These are phyloP conservation scores for Eutrema heterophyllum DNA, from an alignment of 345 rosid genomes.

Conservation along the genomic window DNA sequence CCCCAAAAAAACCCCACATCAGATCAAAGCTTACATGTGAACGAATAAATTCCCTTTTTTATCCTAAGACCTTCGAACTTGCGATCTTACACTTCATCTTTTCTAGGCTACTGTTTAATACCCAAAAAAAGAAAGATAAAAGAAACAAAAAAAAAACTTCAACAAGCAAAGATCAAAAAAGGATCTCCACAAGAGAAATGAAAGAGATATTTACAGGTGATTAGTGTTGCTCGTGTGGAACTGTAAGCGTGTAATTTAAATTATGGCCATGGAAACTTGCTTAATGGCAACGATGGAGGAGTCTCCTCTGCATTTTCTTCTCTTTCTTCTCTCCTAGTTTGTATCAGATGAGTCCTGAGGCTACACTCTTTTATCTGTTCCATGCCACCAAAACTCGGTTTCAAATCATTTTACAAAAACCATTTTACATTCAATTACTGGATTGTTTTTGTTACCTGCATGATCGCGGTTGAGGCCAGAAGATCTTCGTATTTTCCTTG, in stretches of 20 bases:
- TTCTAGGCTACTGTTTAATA: conserved; percentile 23
- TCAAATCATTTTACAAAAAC: background rate
- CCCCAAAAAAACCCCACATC: background rate
- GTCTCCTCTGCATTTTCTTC: conserved; percentile 13
- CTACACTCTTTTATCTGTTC: conserved; percentile 60
- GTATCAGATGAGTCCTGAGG: conserved; percentile 62
- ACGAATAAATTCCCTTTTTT: background rate
- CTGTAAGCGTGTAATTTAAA: conserved; percentile 26
- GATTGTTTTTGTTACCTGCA: conserved; percentile 57
- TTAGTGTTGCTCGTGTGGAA: conserved; percentile 20
- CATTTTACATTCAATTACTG: background rate
- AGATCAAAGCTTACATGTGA: conserved; percentile 15
- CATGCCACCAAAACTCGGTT: background rate
- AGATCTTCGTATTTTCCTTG: conserved; percentile 72
- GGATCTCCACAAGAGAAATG: conserved; percentile 19
- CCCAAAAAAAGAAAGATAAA: no score
- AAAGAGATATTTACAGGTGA: conserved; percentile 30
- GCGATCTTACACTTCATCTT: background rate
- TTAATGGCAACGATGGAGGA: conserved; percentile 20
- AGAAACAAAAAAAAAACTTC: background rate
- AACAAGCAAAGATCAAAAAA: conserved; percentile 32
- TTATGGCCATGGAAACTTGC: conserved; percentile 36
- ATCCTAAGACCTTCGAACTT: conserved; percentile 4
- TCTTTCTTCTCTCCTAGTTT: conserved; percentile 41
- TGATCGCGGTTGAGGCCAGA: conserved; percentile 54